phyloP scores from a whole-genome alignment of 441 rosid genomes.

The Populus trichocarpa region DNA sequence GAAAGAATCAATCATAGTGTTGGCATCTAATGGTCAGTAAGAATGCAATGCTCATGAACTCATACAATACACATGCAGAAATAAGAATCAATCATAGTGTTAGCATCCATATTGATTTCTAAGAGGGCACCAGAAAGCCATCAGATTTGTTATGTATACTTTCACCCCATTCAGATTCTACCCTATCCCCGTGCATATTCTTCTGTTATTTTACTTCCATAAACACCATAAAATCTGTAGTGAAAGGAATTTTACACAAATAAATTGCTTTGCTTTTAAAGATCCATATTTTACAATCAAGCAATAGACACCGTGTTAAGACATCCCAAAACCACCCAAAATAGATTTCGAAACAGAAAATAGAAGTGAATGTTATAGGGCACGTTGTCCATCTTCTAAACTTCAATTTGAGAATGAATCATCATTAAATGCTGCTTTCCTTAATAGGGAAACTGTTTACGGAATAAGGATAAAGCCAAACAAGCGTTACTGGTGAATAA shows the following conservation, averaged over 20 bases:
- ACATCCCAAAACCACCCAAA: no score
- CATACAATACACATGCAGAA: background rate
- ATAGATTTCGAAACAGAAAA: background rate
- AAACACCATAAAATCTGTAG: no score
- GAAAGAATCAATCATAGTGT: background rate
- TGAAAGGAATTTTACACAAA: no score
- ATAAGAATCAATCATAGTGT: background rate
- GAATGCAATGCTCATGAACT: background rate
- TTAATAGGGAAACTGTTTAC: background rate
- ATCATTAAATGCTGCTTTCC: background rate
- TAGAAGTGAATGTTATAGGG: background rate
- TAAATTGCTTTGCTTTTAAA: no score
- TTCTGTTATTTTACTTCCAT: no score
- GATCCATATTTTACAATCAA: no score
- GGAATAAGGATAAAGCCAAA: background rate
- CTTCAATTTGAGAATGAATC: background rate
- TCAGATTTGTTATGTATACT: no score
- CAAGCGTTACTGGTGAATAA: background rate
- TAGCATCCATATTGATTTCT: no score
- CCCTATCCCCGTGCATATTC: no score
- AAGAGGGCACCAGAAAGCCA: no score
- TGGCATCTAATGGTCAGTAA: background rate
- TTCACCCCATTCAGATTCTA: no score
- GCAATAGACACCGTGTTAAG: no score
- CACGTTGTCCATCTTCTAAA: background rate